Base-by-base conservation (phyloP, 2,329 filamentous ascomycete species). In the Epichloe hybrida region DNA sequence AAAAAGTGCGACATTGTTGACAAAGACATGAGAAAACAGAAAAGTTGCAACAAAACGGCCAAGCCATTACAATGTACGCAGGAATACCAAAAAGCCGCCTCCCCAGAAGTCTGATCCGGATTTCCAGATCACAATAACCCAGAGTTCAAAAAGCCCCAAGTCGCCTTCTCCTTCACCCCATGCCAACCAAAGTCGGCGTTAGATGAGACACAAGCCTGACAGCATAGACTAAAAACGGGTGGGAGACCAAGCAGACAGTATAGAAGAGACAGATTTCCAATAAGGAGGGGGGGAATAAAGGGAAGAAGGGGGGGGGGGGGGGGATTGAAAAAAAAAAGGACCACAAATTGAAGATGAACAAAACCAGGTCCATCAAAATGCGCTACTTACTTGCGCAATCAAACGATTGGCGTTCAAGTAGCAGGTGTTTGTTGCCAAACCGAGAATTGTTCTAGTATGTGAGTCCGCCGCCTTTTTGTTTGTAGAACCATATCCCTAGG, bases 401-500 rank as follows among this genome's bases (percentile, higher is more conserved):
- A 17, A 43, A 36, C 21, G 17, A 9, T 37, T n/a, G 41, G 46
- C 42, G 46, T 17, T 11, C 44, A 46, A 34, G 21, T 41, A n/a
- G 39, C 49, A 46, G 37, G 38, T 49, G 52, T 55, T 54, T 50
- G 55, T 56, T 55, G 56, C 56, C 56, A 56, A 56, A 58, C 52
- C 38, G 43, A 50, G 39, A 48, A 41, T 52, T 50, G 46, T 50
- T 54, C 53, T 56, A 55, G 47, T 43, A 47, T 46, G 44, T 42
- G n/a, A 43, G 42, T 45, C 36, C 49, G 50, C 46, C 52, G 46
- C 47, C 45, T 21, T 43, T 43, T 34, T 35, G 47, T 23, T 46
- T 36, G 43, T 46, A 53, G 47, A 47, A 47, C 38, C 49, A 46
- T 37, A 17, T 17, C 40, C 45, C 38, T n/a, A 23, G 43, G 12